Percentiles rank a stretch among this genome's conserved stretches.
These are phyloP conservation scores for Mycogone perniciosa DNA, from an alignment of 2,329 filamentous ascomycete genomes.

Conservation along the genomic window DNA sequence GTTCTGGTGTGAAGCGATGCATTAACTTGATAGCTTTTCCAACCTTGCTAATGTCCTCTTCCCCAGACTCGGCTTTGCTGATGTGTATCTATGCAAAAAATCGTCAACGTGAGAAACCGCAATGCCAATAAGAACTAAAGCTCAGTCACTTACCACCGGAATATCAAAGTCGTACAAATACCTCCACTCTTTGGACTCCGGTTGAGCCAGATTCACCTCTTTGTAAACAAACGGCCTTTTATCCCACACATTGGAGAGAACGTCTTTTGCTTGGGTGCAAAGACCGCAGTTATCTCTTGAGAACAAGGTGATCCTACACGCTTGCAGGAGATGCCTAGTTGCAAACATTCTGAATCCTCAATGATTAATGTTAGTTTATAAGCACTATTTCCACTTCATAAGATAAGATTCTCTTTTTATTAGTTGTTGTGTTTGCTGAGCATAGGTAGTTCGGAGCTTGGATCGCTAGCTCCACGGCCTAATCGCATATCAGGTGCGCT, in stretches of 20 bases:
- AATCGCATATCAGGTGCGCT: constrained; percentile 2
- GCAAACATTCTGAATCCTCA: constrained; percentile 40
- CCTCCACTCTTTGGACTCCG: constrained; percentile 59
- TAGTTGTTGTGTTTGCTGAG: no score
- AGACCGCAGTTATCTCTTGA: constrained; percentile 66
- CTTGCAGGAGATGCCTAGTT: constrained; percentile 42
- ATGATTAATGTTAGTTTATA: background rate
- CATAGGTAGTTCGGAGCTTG: background rate
- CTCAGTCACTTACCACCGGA: constrained; percentile 55
- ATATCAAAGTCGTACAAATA: constrained; percentile 75
- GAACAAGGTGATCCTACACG: constrained; percentile 66
- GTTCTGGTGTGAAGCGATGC: constrained; percentile 65
- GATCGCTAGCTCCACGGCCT: background rate
- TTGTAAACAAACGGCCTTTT: constrained; percentile 59
- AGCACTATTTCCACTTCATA: background rate
- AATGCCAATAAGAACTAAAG: background rate
- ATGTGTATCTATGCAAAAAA: constrained; percentile 49
- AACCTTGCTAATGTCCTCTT: constrained; percentile 48
- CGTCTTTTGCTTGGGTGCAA: constrained; percentile 61
- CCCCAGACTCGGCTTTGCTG: constrained; percentile 46
- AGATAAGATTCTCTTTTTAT: no score
- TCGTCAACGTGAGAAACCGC: background rate
- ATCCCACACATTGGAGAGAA: constrained; percentile 63
- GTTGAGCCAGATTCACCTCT: constrained; percentile 64
- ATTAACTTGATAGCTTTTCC: constrained; percentile 64